Percentiles rank a stretch among this genome's conserved stretches.
These are phyloP conservation scores for Podila epicladia DNA, from an alignment of 192 early-diverging fungal species.

Conservation along the genomic window DNA sequence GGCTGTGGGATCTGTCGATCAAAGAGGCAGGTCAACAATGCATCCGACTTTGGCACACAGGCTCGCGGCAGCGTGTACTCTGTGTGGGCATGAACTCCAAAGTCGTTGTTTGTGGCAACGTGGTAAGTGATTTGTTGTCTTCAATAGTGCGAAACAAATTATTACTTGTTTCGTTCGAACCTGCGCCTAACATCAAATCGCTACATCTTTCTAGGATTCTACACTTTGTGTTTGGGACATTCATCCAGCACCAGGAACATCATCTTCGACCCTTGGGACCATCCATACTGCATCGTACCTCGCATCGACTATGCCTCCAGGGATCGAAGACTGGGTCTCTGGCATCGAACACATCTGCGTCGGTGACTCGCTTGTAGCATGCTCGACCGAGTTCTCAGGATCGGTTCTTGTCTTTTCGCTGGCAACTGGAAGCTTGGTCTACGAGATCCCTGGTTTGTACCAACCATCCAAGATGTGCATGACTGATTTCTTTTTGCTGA, in stretches of 20 bases:
- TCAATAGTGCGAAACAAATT: neutral
- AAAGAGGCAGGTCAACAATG: conserved; percentile 20
- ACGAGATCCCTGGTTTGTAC: conserved; percentile 49
- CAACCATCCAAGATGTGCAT: conserved; percentile 43
- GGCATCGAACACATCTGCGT: conserved; percentile 59
- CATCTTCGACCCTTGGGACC: conserved; percentile 19
- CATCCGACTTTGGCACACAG: conserved; percentile 53
- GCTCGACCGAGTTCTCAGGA: conserved; percentile 52
- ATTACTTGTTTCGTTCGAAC: neutral
- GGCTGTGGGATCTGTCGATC: conserved; percentile 52
- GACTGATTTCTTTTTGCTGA: conserved; percentile 35
- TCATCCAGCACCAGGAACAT: conserved; percentile 8
- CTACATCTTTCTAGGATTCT: conserved; percentile 38
- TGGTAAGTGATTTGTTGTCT: conserved; percentile 2
- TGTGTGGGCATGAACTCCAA: conserved; percentile 62
- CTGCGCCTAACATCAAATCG: neutral
- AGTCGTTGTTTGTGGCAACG: conserved; percentile 50
- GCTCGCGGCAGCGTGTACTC: conserved; percentile 53
- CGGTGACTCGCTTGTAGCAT: conserved; percentile 58
- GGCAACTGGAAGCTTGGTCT: conserved; percentile 60
- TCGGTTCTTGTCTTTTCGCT: conserved; percentile 59
- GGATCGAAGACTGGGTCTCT: conserved; percentile 53
- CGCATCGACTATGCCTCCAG: conserved; percentile 41
- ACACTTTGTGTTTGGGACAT: conserved; percentile 62
- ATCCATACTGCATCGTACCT: conserved; percentile 55